Conservation (phyloP, 1,284 basidiomycete genomes). For the Coniferiporia weirii region DNA sequence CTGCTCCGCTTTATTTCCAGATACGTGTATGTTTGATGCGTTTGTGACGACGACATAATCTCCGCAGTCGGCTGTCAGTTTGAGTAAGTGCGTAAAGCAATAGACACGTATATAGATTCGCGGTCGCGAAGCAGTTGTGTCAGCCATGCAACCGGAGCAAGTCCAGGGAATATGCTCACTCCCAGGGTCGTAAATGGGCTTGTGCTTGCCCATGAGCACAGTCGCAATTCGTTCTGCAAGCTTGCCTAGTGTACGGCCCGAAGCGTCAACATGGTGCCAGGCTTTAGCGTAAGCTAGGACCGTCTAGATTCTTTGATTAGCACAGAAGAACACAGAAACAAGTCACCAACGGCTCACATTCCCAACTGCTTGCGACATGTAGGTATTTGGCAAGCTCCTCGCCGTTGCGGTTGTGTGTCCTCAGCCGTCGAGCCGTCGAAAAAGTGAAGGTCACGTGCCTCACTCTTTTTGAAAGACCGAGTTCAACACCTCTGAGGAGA, state of each 20-base stretch:
- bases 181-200: constrained; percentile 92
- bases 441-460: background rate
- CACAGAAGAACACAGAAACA: background rate
- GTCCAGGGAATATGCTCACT: constrained; percentile 44
- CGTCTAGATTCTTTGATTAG: constrained; percentile 50
- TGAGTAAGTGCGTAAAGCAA: background rate
- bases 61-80: constrained; percentile 76
- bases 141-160: background rate
- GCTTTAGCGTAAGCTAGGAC: constrained; percentile 88
- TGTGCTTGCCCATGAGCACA: constrained; percentile 98
- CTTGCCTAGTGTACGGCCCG: constrained; percentile 87
- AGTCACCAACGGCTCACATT: constrained; percentile 20
- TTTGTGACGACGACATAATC: constrained; percentile 98
- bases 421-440: background rate
- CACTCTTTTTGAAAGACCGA: background rate
- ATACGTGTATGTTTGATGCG: constrained; percentile 79
- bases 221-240: constrained; percentile 91
- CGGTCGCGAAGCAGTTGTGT: background rate
- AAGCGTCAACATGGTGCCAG: constrained; percentile 95
- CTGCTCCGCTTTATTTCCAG: constrained; percentile 87
- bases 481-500: no score
- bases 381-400: background rate
- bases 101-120: background rate
- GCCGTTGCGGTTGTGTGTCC: background rate
- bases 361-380: constrained; percentile 27